Base-by-base conservation (phyloP, 768 basidiomycete genomes). In the Naganishia vishniacii region DNA sequence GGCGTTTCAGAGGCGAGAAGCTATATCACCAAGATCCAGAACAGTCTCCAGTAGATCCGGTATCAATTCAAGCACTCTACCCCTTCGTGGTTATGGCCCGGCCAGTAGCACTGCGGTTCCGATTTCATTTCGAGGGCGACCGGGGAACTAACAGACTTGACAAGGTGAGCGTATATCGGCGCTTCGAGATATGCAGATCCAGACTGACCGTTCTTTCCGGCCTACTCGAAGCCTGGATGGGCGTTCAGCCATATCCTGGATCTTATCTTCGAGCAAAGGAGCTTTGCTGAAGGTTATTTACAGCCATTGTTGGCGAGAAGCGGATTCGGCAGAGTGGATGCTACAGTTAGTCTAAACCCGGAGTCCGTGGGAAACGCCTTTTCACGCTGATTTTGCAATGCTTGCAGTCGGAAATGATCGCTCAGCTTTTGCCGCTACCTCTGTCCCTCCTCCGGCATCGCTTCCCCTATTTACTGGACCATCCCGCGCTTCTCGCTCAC, bases 151-250 rank as follows among this genome's bases (percentile, higher is more conserved):
- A 58, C 42, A 26, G 34, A 31, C 18, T 46, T 34, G 18, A 26
- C 18, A 47, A 44, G 42, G 42, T 44, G 18, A 44, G 42, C 42
- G 6, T 6, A 44, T 44, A 5, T n/a, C 13, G n/a, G n/a, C n/a
- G n/a, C n/a, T n/a, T n/a, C n/a, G n/a, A n/a, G n/a, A n/a, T n/a
- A n/a, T n/a, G n/a, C n/a, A n/a, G n/a, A n/a, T n/a, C n/a, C n/a
- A n/a, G n/a, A n/a, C n/a, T n/a, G n/a, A n/a, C n/a, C n/a, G n/a
- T n/a, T n/a, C n/a, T n/a, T n/a, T n/a, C n/a, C n/a, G n/a, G n/a
- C n/a, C n/a, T n/a, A n/a, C n/a, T n/a, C n/a, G 25, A 71, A 94
- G 91, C 94, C 95, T 0, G 95, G 98, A 76, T 98, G 93, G 90
- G 97, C 90, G 71, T 89, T 98, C 73, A 87, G 91, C 2, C 89